These are phyloP conservation scores for Trichosporon ovoides DNA, from an alignment of 1,284 basidiomycete genomes.

Conservation along the genomic window DNA sequence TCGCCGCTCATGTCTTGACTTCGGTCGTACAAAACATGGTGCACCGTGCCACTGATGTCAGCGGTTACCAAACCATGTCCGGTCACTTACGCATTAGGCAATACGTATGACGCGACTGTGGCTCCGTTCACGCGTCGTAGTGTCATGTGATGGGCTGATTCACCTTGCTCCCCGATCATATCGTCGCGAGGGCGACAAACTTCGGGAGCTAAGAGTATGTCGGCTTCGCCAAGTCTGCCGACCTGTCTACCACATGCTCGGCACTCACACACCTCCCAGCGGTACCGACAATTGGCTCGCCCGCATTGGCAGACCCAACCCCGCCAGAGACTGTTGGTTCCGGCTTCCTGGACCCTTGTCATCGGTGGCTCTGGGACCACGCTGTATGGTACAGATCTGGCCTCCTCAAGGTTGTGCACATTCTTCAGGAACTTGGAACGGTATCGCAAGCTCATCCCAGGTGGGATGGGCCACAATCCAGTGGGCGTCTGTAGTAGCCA, in stretches of 20 bases:
- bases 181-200: constrained; percentile 7
- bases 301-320: constrained; percentile 44
- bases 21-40: constrained; percentile 26
- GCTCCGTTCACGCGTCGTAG: constrained; percentile 2
- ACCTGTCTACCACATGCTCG: constrained; percentile 13
- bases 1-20: background rate
- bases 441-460: constrained; percentile 29
- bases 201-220: constrained; percentile 9
- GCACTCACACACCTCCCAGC: constrained; percentile 39
- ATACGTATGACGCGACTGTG: constrained; percentile 14
- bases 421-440: constrained; percentile 20
- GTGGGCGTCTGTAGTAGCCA: constrained; percentile 32
- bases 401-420: constrained; percentile 10
- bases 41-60: constrained; percentile 26
- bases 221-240: background rate
- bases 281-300: constrained; percentile 40
- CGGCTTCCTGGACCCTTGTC: constrained; percentile 2
- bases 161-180: constrained; percentile 10
- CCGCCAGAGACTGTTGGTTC: constrained; percentile 21
- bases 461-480: constrained; percentile 30
- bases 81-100: constrained; percentile 14
- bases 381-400: constrained; percentile 22
- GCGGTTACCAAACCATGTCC: too few species aligned
- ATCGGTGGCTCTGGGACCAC: constrained; percentile 27
- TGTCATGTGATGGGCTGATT: background rate